Percentiles rank a stretch among this genome's conserved stretches.
Evolutionary conservation across 257 asterid species (phyloP).

Genomic region (Solanum infundibuliforme): DNA sequence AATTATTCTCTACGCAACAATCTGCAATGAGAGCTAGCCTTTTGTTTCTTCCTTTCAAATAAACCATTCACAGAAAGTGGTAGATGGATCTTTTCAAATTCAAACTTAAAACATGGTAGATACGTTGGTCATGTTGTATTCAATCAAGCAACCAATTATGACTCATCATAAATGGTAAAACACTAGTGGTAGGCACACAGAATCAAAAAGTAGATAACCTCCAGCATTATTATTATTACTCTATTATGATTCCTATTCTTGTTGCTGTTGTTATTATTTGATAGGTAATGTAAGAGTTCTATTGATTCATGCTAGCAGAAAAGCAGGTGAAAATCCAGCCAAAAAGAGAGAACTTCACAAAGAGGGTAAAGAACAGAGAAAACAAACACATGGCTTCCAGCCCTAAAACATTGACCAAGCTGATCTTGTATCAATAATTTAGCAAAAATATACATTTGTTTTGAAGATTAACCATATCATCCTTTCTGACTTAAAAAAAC

Average conservation of each 20-base stretch:
- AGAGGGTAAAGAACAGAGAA: not conserved
- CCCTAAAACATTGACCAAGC: not conserved
- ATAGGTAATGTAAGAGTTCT: not conserved
- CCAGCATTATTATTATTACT: not conserved
- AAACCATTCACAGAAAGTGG: not conserved
- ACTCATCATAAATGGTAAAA: not conserved
- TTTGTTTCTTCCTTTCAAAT: not conserved
- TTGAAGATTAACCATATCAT: not conserved
- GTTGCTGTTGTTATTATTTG: not conserved
- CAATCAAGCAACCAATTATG: not conserved
- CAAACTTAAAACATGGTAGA: not conserved
- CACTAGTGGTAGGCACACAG: not conserved
- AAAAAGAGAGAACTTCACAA: not conserved
- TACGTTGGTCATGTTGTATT: not conserved
- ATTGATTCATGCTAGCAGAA: not conserved
- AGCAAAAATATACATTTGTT: not conserved
- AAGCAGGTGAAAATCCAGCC: not conserved
- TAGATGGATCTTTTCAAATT: not conserved
- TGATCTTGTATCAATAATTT: not conserved
- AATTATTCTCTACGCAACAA: not conserved
- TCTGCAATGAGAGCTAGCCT: not conserved
- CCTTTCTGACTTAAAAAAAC: not conserved
- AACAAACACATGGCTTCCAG: not conserved
- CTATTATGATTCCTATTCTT: not conserved
- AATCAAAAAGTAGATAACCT: not conserved